Base-by-base conservation (phyloP, 768 basidiomycete species). In the Suillus hirtellus region DNA sequence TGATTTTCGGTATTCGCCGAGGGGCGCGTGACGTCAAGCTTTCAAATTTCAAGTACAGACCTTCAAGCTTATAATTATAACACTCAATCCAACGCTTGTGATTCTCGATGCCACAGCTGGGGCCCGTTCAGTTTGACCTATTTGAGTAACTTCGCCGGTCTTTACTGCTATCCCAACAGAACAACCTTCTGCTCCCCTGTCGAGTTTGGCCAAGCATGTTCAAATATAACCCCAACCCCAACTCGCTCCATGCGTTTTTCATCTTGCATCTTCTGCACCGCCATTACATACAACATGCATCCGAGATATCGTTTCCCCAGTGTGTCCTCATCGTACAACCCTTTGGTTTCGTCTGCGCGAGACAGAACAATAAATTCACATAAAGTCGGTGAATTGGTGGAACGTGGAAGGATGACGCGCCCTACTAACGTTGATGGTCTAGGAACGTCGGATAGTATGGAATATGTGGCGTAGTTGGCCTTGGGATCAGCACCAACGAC, bases 281-380 rank as follows among this genome's bases (percentile, higher is more conserved):
- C 69, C 69, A 72, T 67, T 2, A 72, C 71, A 46, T 70, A 66
- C 60, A 71, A 34, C n/a, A 65, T 34, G 35, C 66, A 69, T 11
- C 65, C 69, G 19, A 62, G 40, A 47, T 69, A 67, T 34, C 19
- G 35, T 19, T 62, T 9, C 21, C 71, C 67, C 52, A 64, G 66
- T 12, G 31, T 19, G 0, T 10, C 24, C 40, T 69, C 63, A 24
- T 72, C 62, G 37, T 55, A 69, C 2, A 72, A 40, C 38, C 69
- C 71, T 10, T 0, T 0, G 3, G 55, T 10, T 1, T 54, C 60
- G 3, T 43, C 59, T 4, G 46, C 38, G 10, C 71, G 63, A n/a
- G 71, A 72, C 4, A 72, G 47, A 12, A 70, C 67, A n/a, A 69
- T 42, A n/a, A 73, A 62, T 21, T 71, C 69, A 7, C 68, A 54